These are phyloP conservation scores for Kitagawia praeruptora DNA, from an alignment of 129 eudicot genomes.

Conservation along the genomic window DNA sequence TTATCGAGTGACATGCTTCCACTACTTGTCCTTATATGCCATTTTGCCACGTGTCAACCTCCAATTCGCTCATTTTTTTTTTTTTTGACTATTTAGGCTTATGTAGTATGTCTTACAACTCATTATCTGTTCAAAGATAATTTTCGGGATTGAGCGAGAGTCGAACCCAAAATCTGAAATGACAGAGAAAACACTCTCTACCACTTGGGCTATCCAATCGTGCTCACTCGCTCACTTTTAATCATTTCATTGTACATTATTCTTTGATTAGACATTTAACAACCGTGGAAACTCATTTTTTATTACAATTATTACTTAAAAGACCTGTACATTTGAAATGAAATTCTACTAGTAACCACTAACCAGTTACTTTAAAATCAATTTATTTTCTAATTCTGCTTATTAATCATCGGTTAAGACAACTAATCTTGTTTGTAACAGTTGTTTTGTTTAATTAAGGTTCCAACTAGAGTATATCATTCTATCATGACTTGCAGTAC, in stretches of 20 bases:
- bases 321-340: not conserved
- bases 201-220: no score
- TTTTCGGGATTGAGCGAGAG: no score
- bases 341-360: not conserved
- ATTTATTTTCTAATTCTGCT: not conserved
- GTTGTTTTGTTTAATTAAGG: not conserved
- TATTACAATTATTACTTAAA: not conserved
- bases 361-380: no score
- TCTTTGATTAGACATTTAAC: not conserved
- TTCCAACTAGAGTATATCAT: not conserved
- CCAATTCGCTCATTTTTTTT: not conserved
- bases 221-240: not conserved
- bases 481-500: not conserved
- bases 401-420: not conserved
- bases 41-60: not conserved
- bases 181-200: no score
- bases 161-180: no score
- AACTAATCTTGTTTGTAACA: not conserved
- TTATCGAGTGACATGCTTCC: not conserved
- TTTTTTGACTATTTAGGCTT: no score
- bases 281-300: not conserved
- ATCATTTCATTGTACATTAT: not conserved
- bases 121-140: no score
- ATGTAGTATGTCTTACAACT: no score
- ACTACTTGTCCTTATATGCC: slow-evolving; percentile 5